Conservation (phyloP, 306 rosid genomes). For the Casuarina cunninghamiana region DNA sequence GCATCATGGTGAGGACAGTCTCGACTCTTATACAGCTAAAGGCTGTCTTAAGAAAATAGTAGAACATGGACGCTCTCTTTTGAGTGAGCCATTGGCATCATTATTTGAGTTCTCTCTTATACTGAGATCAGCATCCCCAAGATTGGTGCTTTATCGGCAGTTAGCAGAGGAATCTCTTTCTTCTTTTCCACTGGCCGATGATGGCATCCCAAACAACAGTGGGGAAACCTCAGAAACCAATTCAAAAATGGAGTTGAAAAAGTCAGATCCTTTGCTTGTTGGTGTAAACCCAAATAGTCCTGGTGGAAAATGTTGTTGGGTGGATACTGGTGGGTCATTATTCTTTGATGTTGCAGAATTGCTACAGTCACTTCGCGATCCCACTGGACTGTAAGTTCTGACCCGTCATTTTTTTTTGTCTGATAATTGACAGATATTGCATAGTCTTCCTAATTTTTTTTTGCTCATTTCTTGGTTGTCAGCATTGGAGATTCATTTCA, state of each 20-base stretch:
- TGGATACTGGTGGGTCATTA: conserved; percentile 70
- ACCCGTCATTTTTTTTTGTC: background rate
- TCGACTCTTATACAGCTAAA: conserved; percentile 51
- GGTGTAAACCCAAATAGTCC: conserved; percentile 50
- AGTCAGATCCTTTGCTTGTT: conserved; percentile 46
- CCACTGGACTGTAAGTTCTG: conserved; percentile 48
- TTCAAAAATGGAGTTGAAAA: conserved; percentile 24
- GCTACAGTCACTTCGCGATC: conserved; percentile 50
- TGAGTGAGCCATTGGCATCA: conserved; percentile 69
- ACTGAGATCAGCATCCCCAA: conserved; percentile 87
- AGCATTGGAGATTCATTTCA: conserved; percentile 61
- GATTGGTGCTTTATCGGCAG: conserved; percentile 77
- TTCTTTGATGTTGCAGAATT: conserved; percentile 61
- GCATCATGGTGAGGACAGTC: conserved; percentile 47
- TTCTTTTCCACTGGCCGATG: conserved; percentile 69
- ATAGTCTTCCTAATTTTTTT: conserved; percentile 5
- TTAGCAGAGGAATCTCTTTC: conserved; percentile 80
- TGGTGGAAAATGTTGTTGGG: conserved; percentile 84
- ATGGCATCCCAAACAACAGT: conserved; percentile 35
- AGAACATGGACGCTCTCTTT: conserved; percentile 46
- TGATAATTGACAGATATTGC: conserved; percentile 7
- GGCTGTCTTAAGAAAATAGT: conserved; percentile 63
- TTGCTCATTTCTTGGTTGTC: conserved; percentile 25
- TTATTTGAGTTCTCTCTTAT: conserved; percentile 80
- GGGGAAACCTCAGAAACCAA: conserved; percentile 36